Conservation (phyloP, 805 yeast species). For the Cyberlindnera japonica region DNA sequence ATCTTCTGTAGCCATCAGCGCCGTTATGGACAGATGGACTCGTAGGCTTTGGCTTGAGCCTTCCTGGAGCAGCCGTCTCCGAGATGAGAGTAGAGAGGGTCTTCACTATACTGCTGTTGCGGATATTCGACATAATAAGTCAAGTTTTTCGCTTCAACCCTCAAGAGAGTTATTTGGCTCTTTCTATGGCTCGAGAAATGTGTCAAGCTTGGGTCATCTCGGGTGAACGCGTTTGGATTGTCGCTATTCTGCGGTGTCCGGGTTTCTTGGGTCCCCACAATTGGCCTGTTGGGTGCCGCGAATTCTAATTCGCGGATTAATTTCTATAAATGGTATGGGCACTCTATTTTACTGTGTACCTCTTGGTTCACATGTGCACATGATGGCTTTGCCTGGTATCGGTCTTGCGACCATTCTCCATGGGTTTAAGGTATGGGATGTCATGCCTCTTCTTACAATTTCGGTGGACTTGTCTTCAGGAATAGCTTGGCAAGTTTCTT, state of each 20-base stretch:
- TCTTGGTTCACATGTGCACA: no score
- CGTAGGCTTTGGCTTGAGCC: slow-evolving; percentile 9
- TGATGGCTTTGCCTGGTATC: no score
- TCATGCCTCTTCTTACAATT: no score
- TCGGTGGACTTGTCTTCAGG: no score
- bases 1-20: slow-evolving; percentile 38
- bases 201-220: no score
- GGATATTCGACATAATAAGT: slow-evolving; percentile 9
- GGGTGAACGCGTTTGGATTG: no score
- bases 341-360: not conserved
- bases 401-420: no score
- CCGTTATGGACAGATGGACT: slow-evolving; percentile 6
- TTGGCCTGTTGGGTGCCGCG: no score
- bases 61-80: slow-evolving; percentile 15
- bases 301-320: not conserved
- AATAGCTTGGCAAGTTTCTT: no score
- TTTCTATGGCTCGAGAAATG: not conserved
- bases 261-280: not conserved
- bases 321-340: not conserved
- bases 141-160: no score
- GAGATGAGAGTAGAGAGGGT: slow-evolving; percentile 13
- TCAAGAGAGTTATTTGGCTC: no score
- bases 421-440: no score
- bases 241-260: not conserved
- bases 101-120: slow-evolving; percentile 10